Conservation (phyloP, 306 rosid genomes). For the Prunus dulcis region DNA sequence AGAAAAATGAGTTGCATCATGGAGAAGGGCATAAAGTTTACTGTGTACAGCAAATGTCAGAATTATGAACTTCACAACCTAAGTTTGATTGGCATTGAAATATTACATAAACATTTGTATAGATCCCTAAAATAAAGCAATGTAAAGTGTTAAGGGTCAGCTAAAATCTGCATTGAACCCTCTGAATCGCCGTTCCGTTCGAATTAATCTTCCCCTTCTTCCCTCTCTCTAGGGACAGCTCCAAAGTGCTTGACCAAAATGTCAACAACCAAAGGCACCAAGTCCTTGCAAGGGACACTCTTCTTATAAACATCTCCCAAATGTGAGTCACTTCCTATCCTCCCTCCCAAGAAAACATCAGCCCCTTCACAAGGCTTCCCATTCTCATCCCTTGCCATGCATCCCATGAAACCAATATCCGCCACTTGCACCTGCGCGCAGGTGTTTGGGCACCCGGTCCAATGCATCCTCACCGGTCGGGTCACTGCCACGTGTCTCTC, state of each 20-base stretch:
- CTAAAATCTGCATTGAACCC: background rate
- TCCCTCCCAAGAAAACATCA: slow-evolving; percentile 84
- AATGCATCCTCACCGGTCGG: slow-evolving; percentile 84
- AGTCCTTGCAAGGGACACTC: slow-evolving; percentile 86
- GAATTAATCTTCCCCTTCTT: slow-evolving; percentile 61
- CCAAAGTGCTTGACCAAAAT: slow-evolving; percentile 71
- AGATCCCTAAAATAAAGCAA: too few species aligned
- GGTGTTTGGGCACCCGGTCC: slow-evolving; percentile 93
- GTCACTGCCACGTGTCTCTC: slow-evolving; percentile 64
- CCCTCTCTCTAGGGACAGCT: slow-evolving; percentile 72
- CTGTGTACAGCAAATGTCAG: too few species aligned
- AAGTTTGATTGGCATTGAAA: too few species aligned
- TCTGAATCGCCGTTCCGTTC: background rate
- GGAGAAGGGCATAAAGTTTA: too few species aligned
- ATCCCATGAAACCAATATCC: slow-evolving; percentile 97
- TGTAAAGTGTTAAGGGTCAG: too few species aligned
- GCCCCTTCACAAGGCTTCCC: slow-evolving; percentile 77
- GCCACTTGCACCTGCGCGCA: slow-evolving; percentile 98
- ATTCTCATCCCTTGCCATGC: slow-evolving; percentile 90
- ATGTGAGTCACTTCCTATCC: slow-evolving; percentile 94
- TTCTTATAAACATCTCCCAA: slow-evolving; percentile 73
- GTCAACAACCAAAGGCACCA: slow-evolving; percentile 78
- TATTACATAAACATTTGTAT: too few species aligned
- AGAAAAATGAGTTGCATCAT: too few species aligned
- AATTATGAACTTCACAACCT: too few species aligned